Evolutionary conservation across 805 yeast genomes (phyloP), one percentile per base, ranked within the genome.

Genomic region (Lipomyces chichibuensis): DNA sequence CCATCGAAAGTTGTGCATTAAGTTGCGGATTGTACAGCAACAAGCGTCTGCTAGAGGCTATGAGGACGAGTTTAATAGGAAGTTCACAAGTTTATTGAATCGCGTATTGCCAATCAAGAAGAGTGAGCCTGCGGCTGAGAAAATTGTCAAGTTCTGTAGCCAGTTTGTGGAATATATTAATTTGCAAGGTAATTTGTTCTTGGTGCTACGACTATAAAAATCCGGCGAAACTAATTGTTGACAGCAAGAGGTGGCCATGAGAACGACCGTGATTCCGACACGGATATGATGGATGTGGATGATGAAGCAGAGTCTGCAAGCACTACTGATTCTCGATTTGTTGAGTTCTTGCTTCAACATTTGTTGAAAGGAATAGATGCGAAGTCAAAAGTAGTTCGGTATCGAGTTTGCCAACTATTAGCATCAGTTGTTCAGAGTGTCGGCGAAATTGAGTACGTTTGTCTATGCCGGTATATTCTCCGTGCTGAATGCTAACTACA

Each of bases 351-450:
- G 35, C 82, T 91, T 1, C 81, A 85, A 25, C 94, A 90, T 76
- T 78, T 92, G 49, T 77, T 90, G n/a, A 82, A 87, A 66, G 98
- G 98, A 0, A 82, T 90, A 0, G 91, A 88, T 69, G 89, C 97
- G 13, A 85, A 85, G 71, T 89, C 90, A 74, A 87, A 85, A 73
- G 85, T 83, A 65, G 97, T 94, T 1, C 80, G 99, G 59, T 92
- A 84, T 77, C 82, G 98, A 67, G 89, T 87, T 8, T 88, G 90
- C 51, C 97, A 91, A 74, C 79, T 91, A 33, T 79, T 91, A 59
- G 90, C 93, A 0, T 85, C 86, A 59, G 79, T 89, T 23, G 87
- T 94, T 78, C 86, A 87, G 72, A 85, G 87, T 64, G 82, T 92
- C 60, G 88, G 89, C 3, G 94, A 90, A 70, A 83, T 94, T 56